phyloP scores from a whole-genome alignment of 2,329 filamentous ascomycete species.

The Exophiala bonariae region DNA sequence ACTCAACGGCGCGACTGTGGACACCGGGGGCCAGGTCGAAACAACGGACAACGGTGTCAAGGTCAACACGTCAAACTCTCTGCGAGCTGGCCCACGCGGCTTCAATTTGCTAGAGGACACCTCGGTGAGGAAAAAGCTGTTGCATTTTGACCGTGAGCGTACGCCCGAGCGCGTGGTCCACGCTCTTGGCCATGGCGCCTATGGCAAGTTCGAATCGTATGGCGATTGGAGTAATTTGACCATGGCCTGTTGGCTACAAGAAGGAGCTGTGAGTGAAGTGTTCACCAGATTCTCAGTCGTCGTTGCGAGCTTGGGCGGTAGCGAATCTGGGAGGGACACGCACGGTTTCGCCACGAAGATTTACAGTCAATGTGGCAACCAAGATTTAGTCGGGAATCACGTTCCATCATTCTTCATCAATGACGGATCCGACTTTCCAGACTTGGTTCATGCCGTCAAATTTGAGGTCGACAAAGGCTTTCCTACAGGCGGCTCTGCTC shows the following conservation, averaged over 20 bases:
- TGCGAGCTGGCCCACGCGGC: constrained; percentile 67
- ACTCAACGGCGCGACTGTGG: constrained; percentile 2
- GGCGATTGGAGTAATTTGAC: constrained; percentile 22
- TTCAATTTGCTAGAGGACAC: constrained; percentile 71
- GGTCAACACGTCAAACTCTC: constrained; percentile 65
- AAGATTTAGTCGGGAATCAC: constrained; percentile 49
- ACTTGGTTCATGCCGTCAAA: constrained; percentile 43
- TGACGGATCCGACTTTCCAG: constrained; percentile 43
- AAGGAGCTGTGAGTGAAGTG: constrained; percentile 13
- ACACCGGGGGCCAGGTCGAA: constrained; percentile 10
- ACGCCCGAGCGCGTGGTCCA: constrained; percentile 65
- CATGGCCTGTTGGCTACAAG: constrained; percentile 17
- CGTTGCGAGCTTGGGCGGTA: constrained; percentile 44
- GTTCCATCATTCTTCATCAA: constrained; percentile 46
- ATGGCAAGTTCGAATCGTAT: constrained; percentile 57
- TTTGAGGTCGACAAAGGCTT: constrained; percentile 42
- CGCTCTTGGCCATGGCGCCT: constrained; percentile 58
- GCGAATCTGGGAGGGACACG: constrained; percentile 50
- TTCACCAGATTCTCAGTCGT: constrained; percentile 47
- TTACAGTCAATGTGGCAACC: constrained; percentile 53
- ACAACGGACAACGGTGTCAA: constrained; percentile 70
- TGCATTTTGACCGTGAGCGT: constrained; percentile 62
- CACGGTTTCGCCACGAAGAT: constrained; percentile 53
- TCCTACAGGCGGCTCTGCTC: constrained; percentile 50
- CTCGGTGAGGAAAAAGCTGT: constrained; percentile 68